phyloP scores from a whole-genome alignment of 1,284 basidiomycete species.

The Cutaneotrichosporon cavernicola region DNA sequence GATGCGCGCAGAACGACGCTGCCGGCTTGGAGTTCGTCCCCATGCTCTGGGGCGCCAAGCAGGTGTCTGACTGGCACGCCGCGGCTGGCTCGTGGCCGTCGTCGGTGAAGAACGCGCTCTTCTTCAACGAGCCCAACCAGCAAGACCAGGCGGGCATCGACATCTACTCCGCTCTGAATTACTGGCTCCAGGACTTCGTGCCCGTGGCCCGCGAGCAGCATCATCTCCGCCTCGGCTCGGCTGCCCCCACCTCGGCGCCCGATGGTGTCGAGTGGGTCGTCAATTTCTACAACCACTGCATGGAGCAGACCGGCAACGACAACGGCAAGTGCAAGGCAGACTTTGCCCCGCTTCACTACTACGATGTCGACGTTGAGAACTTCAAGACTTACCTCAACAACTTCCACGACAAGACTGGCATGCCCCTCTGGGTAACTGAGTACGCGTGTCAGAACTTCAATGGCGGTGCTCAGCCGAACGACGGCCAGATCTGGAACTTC shows the following conservation, averaged over 20 bases:
- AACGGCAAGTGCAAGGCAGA: slow-evolving; percentile 34
- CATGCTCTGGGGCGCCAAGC: slow-evolving; percentile 67
- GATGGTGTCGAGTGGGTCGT: slow-evolving; percentile 59
- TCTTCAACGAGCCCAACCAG: slow-evolving; percentile 67
- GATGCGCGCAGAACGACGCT: slow-evolving; percentile 22
- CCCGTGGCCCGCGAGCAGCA: slow-evolving; percentile 33
- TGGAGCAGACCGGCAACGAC: slow-evolving; percentile 24
- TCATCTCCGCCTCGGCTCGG: slow-evolving; percentile 54
- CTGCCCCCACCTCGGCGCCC: slow-evolving; percentile 21
- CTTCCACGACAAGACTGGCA: slow-evolving; percentile 42
- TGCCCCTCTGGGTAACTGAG: slow-evolving; percentile 50
- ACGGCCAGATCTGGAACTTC: slow-evolving; percentile 59
- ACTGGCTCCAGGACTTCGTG: slow-evolving; percentile 67
- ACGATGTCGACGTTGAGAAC: slow-evolving; percentile 35
- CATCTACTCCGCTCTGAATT: slow-evolving; percentile 3
- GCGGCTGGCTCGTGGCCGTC: slow-evolving; percentile 51
- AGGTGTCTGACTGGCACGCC: slow-evolving; percentile 40
- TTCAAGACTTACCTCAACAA: slow-evolving; percentile 51
- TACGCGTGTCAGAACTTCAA: slow-evolving; percentile 63
- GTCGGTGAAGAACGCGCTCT: slow-evolving; percentile 61
- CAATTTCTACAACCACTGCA: slow-evolving; percentile 60
- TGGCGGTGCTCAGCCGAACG: slow-evolving; percentile 60
- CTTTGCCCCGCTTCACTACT: slow-evolving; percentile 52
- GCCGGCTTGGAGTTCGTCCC: slow-evolving; percentile 61
- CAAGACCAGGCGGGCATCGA: slow-evolving; percentile 59